Base-by-base conservation (phyloP, 2,329 filamentous ascomycete genomes). In the Rosellinia necatrix region DNA sequence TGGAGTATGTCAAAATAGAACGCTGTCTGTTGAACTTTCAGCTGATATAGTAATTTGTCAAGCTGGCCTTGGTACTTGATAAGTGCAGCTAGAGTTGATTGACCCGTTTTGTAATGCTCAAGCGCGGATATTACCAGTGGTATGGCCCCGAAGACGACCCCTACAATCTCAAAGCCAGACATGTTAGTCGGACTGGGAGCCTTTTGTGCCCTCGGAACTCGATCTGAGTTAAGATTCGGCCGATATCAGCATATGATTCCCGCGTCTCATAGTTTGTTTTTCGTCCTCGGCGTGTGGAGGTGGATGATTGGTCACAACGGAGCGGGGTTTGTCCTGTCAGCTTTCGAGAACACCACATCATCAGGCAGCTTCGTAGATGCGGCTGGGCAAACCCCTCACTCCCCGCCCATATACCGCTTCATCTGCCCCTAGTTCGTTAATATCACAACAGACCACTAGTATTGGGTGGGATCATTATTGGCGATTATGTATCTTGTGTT, bases 41-140 rank as follows among this genome's bases (percentile, higher is more conserved):
- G 44, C 8, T 24, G 30, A 25, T 48, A 30, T 15, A 56, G 34
- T 6, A 61, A 42, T 3, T 41, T 56, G 9, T 53, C 44, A 7
- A 61, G 53, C 34, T 51, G 52, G 3, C 49, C 56, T 7, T 24
- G 25, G 30, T 47, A 56, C 15, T 59, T 46, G 29, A 61, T 7
- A 4, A 61, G 29, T 6, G 56, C 37, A 1, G 43, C 53, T 2
- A 53, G 1, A 4, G 29, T 34, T 17, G 25, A 22, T 49, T 19
- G 22, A 21, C 30, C 34, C 22, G 50, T 4, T 24, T 53, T 29
- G 25, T 38, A 46, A 47, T 47, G 22, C 42, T 53, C 50, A 24
- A 53, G 27, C 9, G 50, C 41, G 6, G 50, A 53, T n/a, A 53
- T 53, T 3, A 53, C 3, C n/a, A 47, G 22, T 1, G 49, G 49